Evolutionary conservation across 202 grass and related monocot species (phyloP).

Genomic region (Panicum virgatum): DNA sequence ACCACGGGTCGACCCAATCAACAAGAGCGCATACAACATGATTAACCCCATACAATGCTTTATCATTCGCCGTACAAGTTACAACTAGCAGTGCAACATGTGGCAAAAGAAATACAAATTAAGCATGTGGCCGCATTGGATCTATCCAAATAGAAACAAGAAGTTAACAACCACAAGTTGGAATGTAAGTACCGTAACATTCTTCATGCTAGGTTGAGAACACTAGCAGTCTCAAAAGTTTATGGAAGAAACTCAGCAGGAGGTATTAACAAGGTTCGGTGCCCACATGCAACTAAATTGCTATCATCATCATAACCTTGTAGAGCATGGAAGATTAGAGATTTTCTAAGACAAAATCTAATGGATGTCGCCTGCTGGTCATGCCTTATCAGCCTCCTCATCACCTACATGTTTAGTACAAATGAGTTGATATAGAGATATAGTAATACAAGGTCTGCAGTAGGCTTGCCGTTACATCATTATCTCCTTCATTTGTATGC

Average conservation of each 20-base stretch:
- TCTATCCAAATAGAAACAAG: constrained; percentile 13
- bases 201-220: constrained; percentile 7
- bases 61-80: constrained; percentile 53
- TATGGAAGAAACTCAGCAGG: neutral
- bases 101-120: neutral
- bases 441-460: too few relatives aligned
- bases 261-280: constrained; percentile 1
- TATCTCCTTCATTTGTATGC: too few relatives aligned
- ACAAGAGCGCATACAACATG: constrained; percentile 4
- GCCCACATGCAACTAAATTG: neutral
- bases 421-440: too few relatives aligned
- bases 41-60: constrained; percentile 31
- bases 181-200: constrained; percentile 37
- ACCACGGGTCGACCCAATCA: too few relatives aligned
- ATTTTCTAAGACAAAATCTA: too few relatives aligned
- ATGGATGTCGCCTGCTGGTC: too few relatives aligned
- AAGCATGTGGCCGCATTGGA: constrained; percentile 20
- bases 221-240: neutral
- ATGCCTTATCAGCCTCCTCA: too few relatives aligned
- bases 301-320: neutral
- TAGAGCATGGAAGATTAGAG: too few relatives aligned
- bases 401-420: too few relatives aligned
- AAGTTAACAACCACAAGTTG: neutral
- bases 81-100: constrained; percentile 21
- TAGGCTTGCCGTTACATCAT: too few relatives aligned